These are phyloP conservation scores for Wallacemonas sp. DNA, from an alignment of 208 protist genomes.

Conservation along the genomic window DNA sequence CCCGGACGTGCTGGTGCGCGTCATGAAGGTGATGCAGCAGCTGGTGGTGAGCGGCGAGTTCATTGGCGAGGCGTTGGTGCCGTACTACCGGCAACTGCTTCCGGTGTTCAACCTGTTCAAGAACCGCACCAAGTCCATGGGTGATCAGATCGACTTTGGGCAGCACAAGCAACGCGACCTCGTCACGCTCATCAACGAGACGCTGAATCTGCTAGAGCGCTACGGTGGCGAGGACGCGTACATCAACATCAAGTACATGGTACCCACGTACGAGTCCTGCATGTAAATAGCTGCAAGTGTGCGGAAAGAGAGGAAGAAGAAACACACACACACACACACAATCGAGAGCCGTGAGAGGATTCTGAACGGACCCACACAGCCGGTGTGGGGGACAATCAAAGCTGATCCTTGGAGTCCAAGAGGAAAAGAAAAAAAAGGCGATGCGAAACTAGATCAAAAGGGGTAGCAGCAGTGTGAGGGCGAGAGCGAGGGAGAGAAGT, in stretches of 20 bases:
- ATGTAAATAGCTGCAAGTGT: slow-evolving; percentile 33
- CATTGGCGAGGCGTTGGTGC: slow-evolving; percentile 97
- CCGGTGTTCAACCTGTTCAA: slow-evolving; percentile 99
- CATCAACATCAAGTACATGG: slow-evolving; percentile 97
- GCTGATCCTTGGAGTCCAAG: no score
- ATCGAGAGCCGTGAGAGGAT: no score
- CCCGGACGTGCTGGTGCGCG: slow-evolving; percentile 93
- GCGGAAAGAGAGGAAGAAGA: neutral
- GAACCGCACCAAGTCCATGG: slow-evolving; percentile 87
- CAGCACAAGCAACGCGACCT: slow-evolving; percentile 94
- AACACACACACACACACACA: neutral
- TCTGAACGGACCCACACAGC: no score
- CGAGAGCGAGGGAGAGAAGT: no score
- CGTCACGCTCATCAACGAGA: slow-evolving; percentile 97
- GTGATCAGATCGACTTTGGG: slow-evolving; percentile 95
- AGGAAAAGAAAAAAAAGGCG: neutral
- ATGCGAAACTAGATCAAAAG: no score
- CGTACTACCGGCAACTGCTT: slow-evolving; percentile 99
- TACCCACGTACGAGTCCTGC: slow-evolving; percentile 93
- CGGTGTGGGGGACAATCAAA: no score
- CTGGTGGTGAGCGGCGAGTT: slow-evolving; percentile 95
- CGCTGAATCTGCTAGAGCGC: slow-evolving; percentile 94
- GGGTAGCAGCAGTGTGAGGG: no score
- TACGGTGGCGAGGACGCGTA: slow-evolving; percentile 93
- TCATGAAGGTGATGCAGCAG: slow-evolving; percentile 96